Evolutionary conservation across 306 rosid species (phyloP), one percentile per base, ranked within the genome.

Genomic region (Hylodesmum podocarpum): DNA sequence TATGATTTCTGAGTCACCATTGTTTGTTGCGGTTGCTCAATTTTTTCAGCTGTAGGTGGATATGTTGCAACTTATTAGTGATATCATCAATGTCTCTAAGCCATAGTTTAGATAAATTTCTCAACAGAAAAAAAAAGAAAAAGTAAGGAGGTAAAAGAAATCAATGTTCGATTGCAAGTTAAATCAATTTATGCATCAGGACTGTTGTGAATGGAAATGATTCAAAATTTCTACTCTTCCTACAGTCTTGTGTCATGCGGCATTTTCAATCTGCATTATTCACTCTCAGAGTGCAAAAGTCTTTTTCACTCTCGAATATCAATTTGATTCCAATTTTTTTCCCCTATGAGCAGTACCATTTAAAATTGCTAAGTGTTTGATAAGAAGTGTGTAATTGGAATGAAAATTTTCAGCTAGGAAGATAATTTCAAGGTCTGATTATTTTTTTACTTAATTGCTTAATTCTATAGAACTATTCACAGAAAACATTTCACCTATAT

Each of bases 11-110:
- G 22, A 10, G 6, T 16, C 19, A 6, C 16, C 2, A 22, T 19
- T 64, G 50, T 65, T 3, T 12, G 21, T 40, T 68, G 3, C 58
- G n/a, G n/a, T n/a, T n/a, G n/a, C 27, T 28, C 72, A 14, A 28
- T 47, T 16, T 29, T 46, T 69, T 16, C 46, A 1, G 31, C 12
- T 47, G 7, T 11, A 31, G 33, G 29, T 51, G 22, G n/a, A 36
- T 63, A 40, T 58, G 46, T 73, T 59, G 70, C 58, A 50, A 24
- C 62, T 72, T 72, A 27, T 0, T 40, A 57, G 22, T 41, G 69
- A 16, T 19, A 58, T 58, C 43, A 43, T 59, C 59, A 43, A 16
- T 40, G 53, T 36, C 5, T 19, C 47, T 21, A 1, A 11, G n/a
- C 28, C 33, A 51, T 0, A 49, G 29, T 51, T 51, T 51, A 51